Base-by-base conservation (phyloP, 176 grass and related monocot species). In the Ampelocalamus luodianensis region DNA sequence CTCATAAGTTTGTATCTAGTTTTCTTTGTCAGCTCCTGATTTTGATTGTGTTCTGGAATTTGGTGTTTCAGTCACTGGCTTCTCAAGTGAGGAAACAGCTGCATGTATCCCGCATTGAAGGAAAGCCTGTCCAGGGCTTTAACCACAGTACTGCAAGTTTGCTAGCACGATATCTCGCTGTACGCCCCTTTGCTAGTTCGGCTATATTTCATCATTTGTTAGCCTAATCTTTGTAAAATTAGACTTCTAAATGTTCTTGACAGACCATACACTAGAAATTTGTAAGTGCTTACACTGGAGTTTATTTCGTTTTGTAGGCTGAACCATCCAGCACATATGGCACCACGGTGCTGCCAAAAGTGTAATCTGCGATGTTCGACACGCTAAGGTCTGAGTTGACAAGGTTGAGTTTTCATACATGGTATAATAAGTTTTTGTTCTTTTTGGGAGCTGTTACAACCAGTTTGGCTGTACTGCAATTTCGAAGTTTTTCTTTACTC, bases 21-120 rank as follows among this genome's bases (percentile, higher is more conserved):
- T 12, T 12, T 49, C 0, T 46, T 72, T 68, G 13, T 82, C 26
- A 32, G n/a, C 10, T 23, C 5, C 26, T 88, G 27, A 61, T 65
- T 22, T 62, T 68, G 29, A 38, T 76, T 42, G 24, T 53, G 16
- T 61, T 24, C 20, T 80, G 60, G 45, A 72, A 87, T 72, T 85
- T 72, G 49, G 73, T 90, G 53, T 81, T 89, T 34, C 90, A 99
- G 96, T 93, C 92, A 1, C 86, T 99, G 24, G 96, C 96, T 79
- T 94, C 73, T 82, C 91, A 94, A 92, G 93, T 95, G 61, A 92
- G 93, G 59, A 92, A 92, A 65, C 60, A 74, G 60, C 59, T 84
- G 71, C 22, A 65, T 40, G 82, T 34, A 40, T 84, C 82, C 48
- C 71, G 82, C 3, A 50, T 51, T 42, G 81, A 83, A 64, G 56